Conservation (phyloP, 2,329 filamentous ascomycete species). For the Chrysosporium keratinophilum region DNA sequence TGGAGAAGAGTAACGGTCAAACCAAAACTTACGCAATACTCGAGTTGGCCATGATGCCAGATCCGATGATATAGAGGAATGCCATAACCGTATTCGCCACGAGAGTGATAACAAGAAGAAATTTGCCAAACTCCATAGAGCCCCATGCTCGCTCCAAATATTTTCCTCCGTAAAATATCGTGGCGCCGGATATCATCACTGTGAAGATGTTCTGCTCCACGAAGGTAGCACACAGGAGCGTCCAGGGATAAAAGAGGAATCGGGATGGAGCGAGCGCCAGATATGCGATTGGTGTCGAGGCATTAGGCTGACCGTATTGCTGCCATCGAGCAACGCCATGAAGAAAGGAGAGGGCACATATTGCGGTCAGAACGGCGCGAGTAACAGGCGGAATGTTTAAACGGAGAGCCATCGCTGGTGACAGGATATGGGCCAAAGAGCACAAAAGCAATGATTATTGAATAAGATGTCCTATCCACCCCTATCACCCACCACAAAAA, state of each 20-base stretch:
- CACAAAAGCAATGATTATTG: not conserved
- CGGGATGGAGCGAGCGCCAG: constrained; percentile 74
- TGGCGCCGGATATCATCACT: constrained; percentile 62
- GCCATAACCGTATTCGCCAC: constrained; percentile 73
- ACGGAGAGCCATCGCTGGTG: constrained; percentile 58
- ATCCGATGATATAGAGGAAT: constrained; percentile 61
- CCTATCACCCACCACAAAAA: constrained; percentile 3
- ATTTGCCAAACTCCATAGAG: constrained; percentile 81
- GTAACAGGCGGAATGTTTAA: constrained; percentile 91
- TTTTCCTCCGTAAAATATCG: constrained; percentile 81
- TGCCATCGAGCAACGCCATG: constrained; percentile 52
- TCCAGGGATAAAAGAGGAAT: constrained; percentile 87
- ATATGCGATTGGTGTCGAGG: constrained; percentile 55
- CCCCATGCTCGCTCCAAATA: constrained; percentile 97
- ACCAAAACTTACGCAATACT: constrained; percentile 27
- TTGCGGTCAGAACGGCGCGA: constrained; percentile 62
- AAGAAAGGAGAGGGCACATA: constrained; percentile 68
- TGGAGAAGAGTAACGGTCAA: not conserved
- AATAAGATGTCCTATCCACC: not conserved
- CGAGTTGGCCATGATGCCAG: constrained; percentile 46
- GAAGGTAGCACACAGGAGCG: constrained; percentile 70
- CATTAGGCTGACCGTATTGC: constrained; percentile 51
- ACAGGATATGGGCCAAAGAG: not conserved
- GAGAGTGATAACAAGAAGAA: constrained; percentile 64
- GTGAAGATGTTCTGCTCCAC: constrained; percentile 92